A percentile compares a stretch with the other conserved stretches of the same genome.
phyloP scores from a whole-genome alignment of 2,329 filamentous ascomycete genomes.

The Helminthosporium solani region DNA sequence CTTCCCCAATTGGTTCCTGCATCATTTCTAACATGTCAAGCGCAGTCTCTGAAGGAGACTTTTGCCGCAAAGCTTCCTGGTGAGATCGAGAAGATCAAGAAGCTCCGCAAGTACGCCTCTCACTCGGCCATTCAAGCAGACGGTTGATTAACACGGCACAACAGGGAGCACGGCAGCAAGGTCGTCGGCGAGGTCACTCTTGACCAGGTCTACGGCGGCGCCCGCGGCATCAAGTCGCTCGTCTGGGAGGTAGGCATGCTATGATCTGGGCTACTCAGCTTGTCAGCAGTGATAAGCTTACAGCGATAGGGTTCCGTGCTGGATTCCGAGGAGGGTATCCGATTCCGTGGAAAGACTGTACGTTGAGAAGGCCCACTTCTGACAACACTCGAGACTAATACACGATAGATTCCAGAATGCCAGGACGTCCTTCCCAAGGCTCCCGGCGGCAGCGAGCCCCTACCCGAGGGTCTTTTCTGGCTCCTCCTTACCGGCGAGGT shows the following conservation, averaged over 20 bases:
- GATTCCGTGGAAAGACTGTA: conserved; percentile 95
- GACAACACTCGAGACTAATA: conserved; percentile 16
- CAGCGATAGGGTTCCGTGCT: conserved; percentile 75
- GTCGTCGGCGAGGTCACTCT: conserved; percentile 97
- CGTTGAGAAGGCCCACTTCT: conserved; percentile 20
- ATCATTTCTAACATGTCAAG: conserved; percentile 29
- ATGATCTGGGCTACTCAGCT: conserved; percentile 1
- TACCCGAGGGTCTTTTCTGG: conserved; percentile 99
- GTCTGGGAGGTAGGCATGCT: conserved; percentile 76
- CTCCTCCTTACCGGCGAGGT: conserved; percentile 97
- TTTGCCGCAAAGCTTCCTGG: conserved; percentile 94
- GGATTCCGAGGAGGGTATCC: conserved; percentile 97
- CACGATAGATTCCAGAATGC: conserved; percentile 81
- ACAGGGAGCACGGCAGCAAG: conserved; percentile 89
- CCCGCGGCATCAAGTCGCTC: conserved; percentile 96
- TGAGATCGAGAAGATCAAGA: conserved; percentile 99
- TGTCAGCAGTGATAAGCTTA: conserved; percentile 15
- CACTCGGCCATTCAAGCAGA: conserved; percentile 10
- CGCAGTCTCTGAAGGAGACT: conserved; percentile 92
- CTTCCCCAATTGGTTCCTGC: conserved; percentile 5
- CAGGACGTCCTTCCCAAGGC: conserved; percentile 97
- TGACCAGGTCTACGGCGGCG: conserved; percentile 99
- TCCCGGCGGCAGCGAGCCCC: conserved; percentile 91
- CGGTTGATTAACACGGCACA: conserved; percentile 32
- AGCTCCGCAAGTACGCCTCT: conserved; percentile 77